Evolutionary conservation across 1,284 basidiomycete genomes (phyloP).

Genomic region (Cutaneotrichosporon cavernicola): DNA sequence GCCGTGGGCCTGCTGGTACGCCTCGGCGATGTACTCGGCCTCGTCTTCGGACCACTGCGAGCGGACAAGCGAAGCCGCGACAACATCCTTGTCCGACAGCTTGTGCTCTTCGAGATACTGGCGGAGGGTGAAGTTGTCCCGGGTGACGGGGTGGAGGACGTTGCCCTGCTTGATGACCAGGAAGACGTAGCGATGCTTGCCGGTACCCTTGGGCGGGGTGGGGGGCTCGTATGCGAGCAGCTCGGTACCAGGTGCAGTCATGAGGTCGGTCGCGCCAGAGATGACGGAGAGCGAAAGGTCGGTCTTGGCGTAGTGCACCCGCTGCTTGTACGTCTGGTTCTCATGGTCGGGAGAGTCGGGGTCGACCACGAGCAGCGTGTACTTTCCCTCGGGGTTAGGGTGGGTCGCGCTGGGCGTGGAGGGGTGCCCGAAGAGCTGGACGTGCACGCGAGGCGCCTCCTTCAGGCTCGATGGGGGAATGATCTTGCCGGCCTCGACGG

Average conservation of each 20-base stretch:
- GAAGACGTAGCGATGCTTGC: slow-evolving; percentile 43
- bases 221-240: slow-evolving; percentile 44
- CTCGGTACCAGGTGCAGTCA: slow-evolving; percentile 33
- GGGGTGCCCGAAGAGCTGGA: slow-evolving; percentile 40
- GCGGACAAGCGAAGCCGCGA: slow-evolving; percentile 41
- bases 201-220: slow-evolving; percentile 39
- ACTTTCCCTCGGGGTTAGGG: slow-evolving; percentile 62
- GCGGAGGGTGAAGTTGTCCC: slow-evolving; percentile 40
- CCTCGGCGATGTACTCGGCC: slow-evolving; percentile 33
- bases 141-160: slow-evolving; percentile 15
- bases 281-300: slow-evolving; percentile 74
- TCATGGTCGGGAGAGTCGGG: slow-evolving; percentile 77
- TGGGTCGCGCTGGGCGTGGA: slow-evolving; percentile 65
- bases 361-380: slow-evolving; percentile 85
- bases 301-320: slow-evolving; percentile 84
- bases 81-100: slow-evolving; percentile 27
- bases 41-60: slow-evolving; percentile 39
- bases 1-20: slow-evolving; percentile 30
- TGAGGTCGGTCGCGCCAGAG: slow-evolving; percentile 54
- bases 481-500: slow-evolving; percentile 71
- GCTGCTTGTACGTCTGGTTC: slow-evolving; percentile 66
- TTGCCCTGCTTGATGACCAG: slow-evolving; percentile 36
- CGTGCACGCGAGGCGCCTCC: slow-evolving; percentile 21
- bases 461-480: slow-evolving; percentile 60
- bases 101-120: slow-evolving; percentile 25